Base-by-base conservation (phyloP, 805 yeast genomes). In the Lipomyces kockii region DNA sequence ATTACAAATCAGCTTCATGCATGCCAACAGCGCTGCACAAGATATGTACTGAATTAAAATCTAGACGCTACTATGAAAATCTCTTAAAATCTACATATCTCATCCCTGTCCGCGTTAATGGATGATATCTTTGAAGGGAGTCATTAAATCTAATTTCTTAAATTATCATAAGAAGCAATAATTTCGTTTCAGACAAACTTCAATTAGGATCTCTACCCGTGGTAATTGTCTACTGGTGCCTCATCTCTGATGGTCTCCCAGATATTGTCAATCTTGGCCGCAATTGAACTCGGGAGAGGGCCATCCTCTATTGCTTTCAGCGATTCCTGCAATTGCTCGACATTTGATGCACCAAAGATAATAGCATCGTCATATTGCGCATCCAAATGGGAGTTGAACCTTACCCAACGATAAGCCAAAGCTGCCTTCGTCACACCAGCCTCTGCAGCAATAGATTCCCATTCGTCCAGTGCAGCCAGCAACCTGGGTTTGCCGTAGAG, bases 191-290 rank as follows among this genome's bases (percentile, higher is more conserved):
- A 3, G 3, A 34, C 37, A 34, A 3, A 34, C 11, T 34, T 7
- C 1, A 34, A 27, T 27, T 27, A 2, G 29, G 2, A 2, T 25
- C 1, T 35, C 59, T 56, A 56, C 14, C 59, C 59, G 12, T 29
- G 25, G 32, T 68, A 72, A 57, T 74, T 72, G 64, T 74, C 69
- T 29, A 72, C 43, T 12, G 74, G 73, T 2, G 76, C 74, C 22
- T 74, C 74, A 27, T 70, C 68, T 58, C 73, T 64, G 46, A 74
- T 67, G 17, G 29, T 5, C 29, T 69, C 70, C 77, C 76, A 75
- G 27, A 75, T 59, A 22, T 68, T 68, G 52, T 75, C 73, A 32
- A 74, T 65, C 52, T 66, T 65, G n/a, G 60, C 63, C 17, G 60
- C 75, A n/a, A 69, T 59, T 12, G 67, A 68, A 3, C 62, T 64